Evolutionary conservation across 2,329 filamentous ascomycete species (phyloP).

Genomic region (Akanthomyces muscarius): DNA sequence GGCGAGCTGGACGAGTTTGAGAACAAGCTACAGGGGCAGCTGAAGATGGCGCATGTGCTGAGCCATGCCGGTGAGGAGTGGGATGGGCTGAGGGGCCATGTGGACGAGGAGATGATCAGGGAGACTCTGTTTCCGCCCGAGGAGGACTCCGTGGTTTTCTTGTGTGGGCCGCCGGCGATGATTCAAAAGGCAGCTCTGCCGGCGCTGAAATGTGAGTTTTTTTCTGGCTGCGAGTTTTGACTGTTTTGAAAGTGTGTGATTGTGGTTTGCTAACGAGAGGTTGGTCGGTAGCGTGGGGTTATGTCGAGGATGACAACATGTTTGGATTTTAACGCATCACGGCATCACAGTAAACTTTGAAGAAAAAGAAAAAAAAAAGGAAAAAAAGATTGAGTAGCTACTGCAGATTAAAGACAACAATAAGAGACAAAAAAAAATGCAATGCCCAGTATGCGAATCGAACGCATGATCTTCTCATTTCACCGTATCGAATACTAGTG

Average conservation of each 20-base stretch:
- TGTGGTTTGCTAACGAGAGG: not conserved
- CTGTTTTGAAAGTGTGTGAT: too few species aligned
- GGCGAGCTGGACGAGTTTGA: constrained; percentile 54
- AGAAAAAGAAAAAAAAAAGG: not conserved
- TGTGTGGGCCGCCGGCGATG: constrained; percentile 48
- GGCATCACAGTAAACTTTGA: not conserved
- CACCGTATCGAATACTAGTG: constrained; percentile 28
- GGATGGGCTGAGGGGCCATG: constrained; percentile 42
- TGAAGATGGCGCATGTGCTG: constrained; percentile 45
- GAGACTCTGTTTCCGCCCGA: constrained; percentile 38
- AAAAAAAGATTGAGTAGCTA: not conserved
- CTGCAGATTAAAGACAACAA: not conserved
- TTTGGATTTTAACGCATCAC: constrained; percentile 11
- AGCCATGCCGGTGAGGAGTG: constrained; percentile 41
- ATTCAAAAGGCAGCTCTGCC: constrained; percentile 49
- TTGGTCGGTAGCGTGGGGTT: not conserved
- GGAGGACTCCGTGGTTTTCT: constrained; percentile 38
- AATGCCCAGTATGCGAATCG: constrained; percentile 32
- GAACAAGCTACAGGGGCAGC: constrained; percentile 36
- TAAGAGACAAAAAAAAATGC: not conserved
- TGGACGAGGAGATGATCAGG: constrained; percentile 39
- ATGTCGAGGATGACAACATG: constrained; percentile 14
- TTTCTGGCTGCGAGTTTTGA: too few species aligned
- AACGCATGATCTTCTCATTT: constrained; percentile 33
- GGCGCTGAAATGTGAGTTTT: constrained; percentile 34